A percentile compares a stretch with the other conserved stretches of the same genome.
Evolutionary conservation across 2,329 filamentous ascomycete species (phyloP).

Genomic region (Exserohilum turcica): DNA sequence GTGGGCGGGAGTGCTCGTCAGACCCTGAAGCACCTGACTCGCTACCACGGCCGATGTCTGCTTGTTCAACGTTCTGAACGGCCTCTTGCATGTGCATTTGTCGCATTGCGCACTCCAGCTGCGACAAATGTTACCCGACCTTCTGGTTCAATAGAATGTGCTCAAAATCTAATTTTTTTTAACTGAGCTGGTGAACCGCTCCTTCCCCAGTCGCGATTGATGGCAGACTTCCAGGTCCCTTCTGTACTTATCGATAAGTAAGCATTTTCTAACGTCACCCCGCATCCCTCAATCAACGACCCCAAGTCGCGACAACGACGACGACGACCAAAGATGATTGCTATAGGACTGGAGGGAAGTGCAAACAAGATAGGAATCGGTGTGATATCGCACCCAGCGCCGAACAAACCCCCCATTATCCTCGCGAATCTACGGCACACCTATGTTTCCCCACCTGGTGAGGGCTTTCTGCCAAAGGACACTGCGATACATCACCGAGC

Average conservation of each 20-base stretch:
- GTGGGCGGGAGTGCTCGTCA: not conserved
- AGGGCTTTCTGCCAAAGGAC: conserved; percentile 95
- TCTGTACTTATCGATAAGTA: conserved; percentile 28
- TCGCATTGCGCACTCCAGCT: too few species aligned
- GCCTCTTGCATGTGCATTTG: too few species aligned
- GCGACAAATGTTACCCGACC: too few species aligned
- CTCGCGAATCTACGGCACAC: conserved; percentile 95
- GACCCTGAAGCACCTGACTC: conserved; percentile 12
- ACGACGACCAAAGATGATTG: conserved; percentile 58
- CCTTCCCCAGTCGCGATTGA: not conserved
- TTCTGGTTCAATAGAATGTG: not conserved
- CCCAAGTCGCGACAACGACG: conserved; percentile 7
- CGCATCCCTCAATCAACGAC: conserved; percentile 20
- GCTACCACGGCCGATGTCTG: not conserved
- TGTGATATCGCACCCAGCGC: conserved; percentile 76
- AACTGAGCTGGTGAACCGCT: not conserved
- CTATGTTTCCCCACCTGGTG: conserved; percentile 86
- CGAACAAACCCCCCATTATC: conserved; percentile 58
- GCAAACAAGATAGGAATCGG: conserved; percentile 98
- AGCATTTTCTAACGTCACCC: conserved; percentile 26
- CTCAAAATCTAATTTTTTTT: not conserved
- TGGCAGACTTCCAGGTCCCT: not conserved
- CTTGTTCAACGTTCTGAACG: not conserved
- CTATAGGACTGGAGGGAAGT: conserved; percentile 83
- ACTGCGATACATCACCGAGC: conserved; percentile 89